Evolutionary conservation across 1,139 yeast species (phyloP), one percentile per base, ranked within the genome.

Genomic region (Kurtzmaniella quercitrusa): DNA sequence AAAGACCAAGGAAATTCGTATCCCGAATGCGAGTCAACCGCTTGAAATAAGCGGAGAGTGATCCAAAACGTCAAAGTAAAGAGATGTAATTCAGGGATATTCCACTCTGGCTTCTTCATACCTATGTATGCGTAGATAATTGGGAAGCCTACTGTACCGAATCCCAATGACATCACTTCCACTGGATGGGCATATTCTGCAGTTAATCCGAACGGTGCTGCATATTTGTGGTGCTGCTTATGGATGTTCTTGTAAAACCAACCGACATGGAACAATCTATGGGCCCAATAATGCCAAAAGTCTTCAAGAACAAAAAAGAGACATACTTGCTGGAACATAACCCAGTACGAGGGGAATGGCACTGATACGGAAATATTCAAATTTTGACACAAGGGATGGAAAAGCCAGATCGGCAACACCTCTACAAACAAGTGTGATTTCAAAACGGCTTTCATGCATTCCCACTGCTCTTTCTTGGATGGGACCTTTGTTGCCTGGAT

Each of bases 171-270:
- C 72, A 90, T 81, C 21, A 93, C 95, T 68, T 91, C 98, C 29
- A 84, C 73, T 3, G 98, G 98, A 59, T 91, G 97, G 8, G 98
- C 98, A 62, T 91, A 91, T 66, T 91, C 98, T 21, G 98, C 98
- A 44, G 97, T 85, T 49, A 91, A 73, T 18, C 98, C 98, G 62
- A 91, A 91, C 27, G 98, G 98, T 36, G 97, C 97, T 23, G 97
- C 96, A 62, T 90, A 91, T 64, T 90, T 82, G 68, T 91, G 98
- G 67, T 91, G 98, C 70, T 88, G 95, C 70, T 91, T 91, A 73
- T 91, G 98, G 55, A 91, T 88, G 63, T 84, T 78, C 68, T 86
- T 88, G 77, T 91, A 91, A 60, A 91, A 82, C 52, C 81, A 75
- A 44, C 95, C 95, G 59, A 81, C 76, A 65, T 91, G 98, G 64